These are phyloP conservation scores for Phycomyces blakesleeanus DNA, from an alignment of 192 early-diverging fungal species.

Conservation along the genomic window DNA sequence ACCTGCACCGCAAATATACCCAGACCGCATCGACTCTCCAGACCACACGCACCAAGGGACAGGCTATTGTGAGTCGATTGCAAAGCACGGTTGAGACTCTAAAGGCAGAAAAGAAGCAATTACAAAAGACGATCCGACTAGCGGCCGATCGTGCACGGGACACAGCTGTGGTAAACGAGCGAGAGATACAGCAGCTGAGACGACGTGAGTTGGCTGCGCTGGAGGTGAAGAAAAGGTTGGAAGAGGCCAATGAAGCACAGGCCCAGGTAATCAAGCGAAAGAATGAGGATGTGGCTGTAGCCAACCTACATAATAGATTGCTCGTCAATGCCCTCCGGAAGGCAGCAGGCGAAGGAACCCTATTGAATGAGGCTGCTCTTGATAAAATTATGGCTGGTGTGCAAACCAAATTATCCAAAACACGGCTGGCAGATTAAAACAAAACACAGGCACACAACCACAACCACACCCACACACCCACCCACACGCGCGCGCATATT, in stretches of 20 bases:
- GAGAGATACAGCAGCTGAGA: conserved; percentile 54
- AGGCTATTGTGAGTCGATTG: conserved; percentile 55
- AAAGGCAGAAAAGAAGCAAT: conserved; percentile 65
- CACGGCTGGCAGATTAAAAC: not conserved
- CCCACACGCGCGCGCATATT: too few relatives aligned
- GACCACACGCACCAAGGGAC: conserved; percentile 41
- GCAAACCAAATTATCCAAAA: not conserved
- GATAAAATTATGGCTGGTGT: conserved; percentile 13
- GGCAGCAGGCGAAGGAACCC: conserved; percentile 10
- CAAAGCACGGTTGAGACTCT: conserved; percentile 58
- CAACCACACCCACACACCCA: not conserved
- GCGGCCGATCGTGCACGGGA: conserved; percentile 56
- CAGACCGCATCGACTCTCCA: conserved; percentile 40
- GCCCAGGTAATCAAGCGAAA: conserved; percentile 48
- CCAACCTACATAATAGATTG: conserved; percentile 3
- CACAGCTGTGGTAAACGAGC: conserved; percentile 42
- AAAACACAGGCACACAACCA: not conserved
- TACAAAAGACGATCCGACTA: conserved; percentile 62
- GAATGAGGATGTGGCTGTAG: conserved; percentile 39
- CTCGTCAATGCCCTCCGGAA: conserved; percentile 8
- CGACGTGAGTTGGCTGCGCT: conserved; percentile 41
- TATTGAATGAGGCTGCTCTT: conserved; percentile 13
- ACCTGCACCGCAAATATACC: conserved; percentile 47
- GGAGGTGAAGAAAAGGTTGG: conserved; percentile 45
- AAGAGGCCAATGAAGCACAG: conserved; percentile 44